Percentiles rank a stretch among this genome's conserved stretches.
These are phyloP conservation scores for Rubus parviflorus DNA, from an alignment of 306 rosid genomes.

Conservation along the genomic window DNA sequence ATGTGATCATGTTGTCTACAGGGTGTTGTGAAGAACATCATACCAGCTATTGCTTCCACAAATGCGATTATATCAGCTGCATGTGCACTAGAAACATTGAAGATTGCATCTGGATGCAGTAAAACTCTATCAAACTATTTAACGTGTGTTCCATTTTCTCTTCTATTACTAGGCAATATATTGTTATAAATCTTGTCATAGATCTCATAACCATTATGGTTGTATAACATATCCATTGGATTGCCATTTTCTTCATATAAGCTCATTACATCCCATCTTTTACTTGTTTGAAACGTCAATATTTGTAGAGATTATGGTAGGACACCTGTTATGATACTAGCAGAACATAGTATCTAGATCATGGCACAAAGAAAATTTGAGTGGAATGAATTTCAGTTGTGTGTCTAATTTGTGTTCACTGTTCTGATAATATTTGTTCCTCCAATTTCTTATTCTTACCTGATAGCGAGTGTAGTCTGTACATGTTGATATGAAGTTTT, in stretches of 20 bases:
- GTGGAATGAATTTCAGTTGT: not conserved
- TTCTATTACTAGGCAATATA: not conserved
- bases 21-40: slow-evolving; percentile 98
- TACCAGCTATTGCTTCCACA: slow-evolving; percentile 96
- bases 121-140: slow-evolving; percentile 87
- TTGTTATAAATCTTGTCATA: slow-evolving; percentile 2
- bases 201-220: not conserved
- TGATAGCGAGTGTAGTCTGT: not conserved
- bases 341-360: not conserved
- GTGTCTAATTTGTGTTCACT: not conserved
- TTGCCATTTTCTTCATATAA: not conserved
- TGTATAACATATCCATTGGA: not conserved
- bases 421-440: not conserved
- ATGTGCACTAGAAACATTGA: slow-evolving; percentile 86
- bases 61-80: slow-evolving; percentile 99
- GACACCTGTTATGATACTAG: not conserved
- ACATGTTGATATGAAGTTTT: not conserved
- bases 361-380: not conserved
- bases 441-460: not conserved
- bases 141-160: slow-evolving; percentile 48
- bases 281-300: not conserved
- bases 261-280: not conserved
- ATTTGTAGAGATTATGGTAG: not conserved
- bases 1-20: slow-evolving; percentile 36
- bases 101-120: slow-evolving; percentile 93